phyloP scores from a whole-genome alignment of 2,329 filamentous ascomycete genomes.

The Hirsutella thompsonii region DNA sequence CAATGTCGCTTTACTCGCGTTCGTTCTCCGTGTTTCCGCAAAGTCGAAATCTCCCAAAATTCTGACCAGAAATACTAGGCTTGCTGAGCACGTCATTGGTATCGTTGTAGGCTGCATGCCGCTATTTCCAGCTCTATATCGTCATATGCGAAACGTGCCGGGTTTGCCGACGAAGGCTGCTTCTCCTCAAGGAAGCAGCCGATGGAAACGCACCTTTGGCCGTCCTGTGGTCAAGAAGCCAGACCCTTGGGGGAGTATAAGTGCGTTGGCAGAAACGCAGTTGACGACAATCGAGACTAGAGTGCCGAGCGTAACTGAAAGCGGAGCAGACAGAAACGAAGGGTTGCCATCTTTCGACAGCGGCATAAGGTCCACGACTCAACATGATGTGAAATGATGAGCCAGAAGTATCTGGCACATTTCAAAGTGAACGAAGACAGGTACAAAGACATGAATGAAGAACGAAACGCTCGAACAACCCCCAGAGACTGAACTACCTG shows the following conservation, averaged over 20 bases:
- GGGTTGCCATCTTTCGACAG: too few relatives aligned
- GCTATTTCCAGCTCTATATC: not conserved
- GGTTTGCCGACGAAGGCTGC: not conserved
- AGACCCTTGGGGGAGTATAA: not conserved
- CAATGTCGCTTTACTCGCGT: not conserved
- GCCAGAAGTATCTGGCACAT: too few relatives aligned
- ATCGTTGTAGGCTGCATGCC: constrained; percentile 1
- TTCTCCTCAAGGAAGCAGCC: not conserved
- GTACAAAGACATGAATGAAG: too few relatives aligned
- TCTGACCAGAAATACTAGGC: not conserved
- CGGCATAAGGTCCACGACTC: too few relatives aligned
- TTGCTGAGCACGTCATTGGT: not conserved
- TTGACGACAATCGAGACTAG: not conserved
- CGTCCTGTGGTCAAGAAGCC: not conserved
- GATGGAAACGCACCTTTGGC: not conserved
- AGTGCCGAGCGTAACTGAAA: not conserved
- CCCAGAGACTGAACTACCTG: too few relatives aligned
- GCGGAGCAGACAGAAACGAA: too few relatives aligned
- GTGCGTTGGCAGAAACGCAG: not conserved
- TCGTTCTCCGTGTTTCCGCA: not conserved
- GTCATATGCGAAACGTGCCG: not conserved
- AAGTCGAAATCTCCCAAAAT: not conserved
- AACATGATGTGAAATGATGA: too few relatives aligned
- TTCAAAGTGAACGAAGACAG: too few relatives aligned
- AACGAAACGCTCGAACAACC: too few relatives aligned